Percentiles rank a stretch among this genome's conserved stretches.
These are phyloP conservation scores for Hypholoma fasciculare DNA, from an alignment of 768 basidiomycete genomes.

Conservation along the genomic window DNA sequence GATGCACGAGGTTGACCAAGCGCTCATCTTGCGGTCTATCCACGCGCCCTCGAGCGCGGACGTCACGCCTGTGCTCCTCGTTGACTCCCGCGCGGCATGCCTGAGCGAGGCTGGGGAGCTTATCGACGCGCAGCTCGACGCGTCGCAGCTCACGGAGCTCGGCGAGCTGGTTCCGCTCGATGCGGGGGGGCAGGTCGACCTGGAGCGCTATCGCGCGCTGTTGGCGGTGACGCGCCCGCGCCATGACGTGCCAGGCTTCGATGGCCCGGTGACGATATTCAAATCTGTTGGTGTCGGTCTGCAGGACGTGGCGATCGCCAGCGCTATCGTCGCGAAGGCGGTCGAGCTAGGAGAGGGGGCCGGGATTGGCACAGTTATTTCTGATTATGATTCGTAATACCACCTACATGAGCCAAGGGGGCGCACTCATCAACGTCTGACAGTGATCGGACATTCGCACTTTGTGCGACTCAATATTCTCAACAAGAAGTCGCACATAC, in stretches of 20 bases:
- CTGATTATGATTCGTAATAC: conserved; percentile 39
- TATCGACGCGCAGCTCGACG: conserved; percentile 48
- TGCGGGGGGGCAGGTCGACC: conserved; percentile 7
- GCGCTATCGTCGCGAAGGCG: conserved; percentile 64
- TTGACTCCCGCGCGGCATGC: conserved; percentile 76
- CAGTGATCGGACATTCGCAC: too few species aligned
- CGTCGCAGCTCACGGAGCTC: conserved; percentile 58
- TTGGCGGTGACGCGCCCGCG: background rate
- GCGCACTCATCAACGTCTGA: too few species aligned
- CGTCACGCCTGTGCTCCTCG: conserved; percentile 45
- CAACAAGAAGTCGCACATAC: too few species aligned
- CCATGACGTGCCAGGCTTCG: conserved; percentile 11
- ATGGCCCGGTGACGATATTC: conserved; percentile 71
- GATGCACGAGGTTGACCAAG: conserved; percentile 76
- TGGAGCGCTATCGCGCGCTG: conserved; percentile 6
- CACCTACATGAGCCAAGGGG: background rate
- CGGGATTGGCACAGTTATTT: conserved; percentile 46
- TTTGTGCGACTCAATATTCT: too few species aligned
- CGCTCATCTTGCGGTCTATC: conserved; percentile 53
- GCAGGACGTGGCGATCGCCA: conserved; percentile 86
- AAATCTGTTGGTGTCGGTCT: conserved; percentile 86
- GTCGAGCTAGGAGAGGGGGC: conserved; percentile 14
- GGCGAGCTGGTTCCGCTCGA: conserved; percentile 54
- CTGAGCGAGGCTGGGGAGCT: conserved; percentile 82
- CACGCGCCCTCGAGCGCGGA: background rate